Evolutionary conservation across 1,284 basidiomycete species (phyloP), one percentile per base, ranked within the genome.

Genomic region (Polyporus tsugae): DNA sequence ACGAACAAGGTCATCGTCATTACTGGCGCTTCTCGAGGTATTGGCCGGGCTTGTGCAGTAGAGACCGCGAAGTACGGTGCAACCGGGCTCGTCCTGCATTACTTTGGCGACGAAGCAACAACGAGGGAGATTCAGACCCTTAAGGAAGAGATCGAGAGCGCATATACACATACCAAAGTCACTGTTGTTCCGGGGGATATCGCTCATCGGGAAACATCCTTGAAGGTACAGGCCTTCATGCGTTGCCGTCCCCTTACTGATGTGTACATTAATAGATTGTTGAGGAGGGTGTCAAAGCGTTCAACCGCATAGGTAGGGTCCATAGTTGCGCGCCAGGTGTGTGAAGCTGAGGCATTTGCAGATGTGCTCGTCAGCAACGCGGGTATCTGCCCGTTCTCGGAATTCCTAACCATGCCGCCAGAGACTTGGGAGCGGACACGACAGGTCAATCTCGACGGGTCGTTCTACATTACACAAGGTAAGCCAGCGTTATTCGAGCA

Each of bases 331-430:
- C 6, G 9, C 22, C 4, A 9, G 17, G 7, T 7, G 19, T 39
- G 19, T 7, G 42, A 4, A 10, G 29, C 33, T 36, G 49, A 29
- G 13, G 2, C 19, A 29, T 10, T 65, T 22, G 33, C 44, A 83
- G 83, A 89, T 75, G 85, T 87, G 4, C 83, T 88, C 19, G 83
- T 88, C 73, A 91, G 90, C 72, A 94, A 94, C 79, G 92, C 92
- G 25, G 92, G 93, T 11, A 94, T 94, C 69, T 95, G 94, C 75
- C 92, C 92, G 0, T 94, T 95, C 79, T 87, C 91, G 66, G 87
- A 92, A 55, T 94, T 95, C 78, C 82, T 95, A 73, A 88, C 87
- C n/a, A 91, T 94, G 87, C 88, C 91, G 4, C 84, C 88, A 66
- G 82, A 86, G 7, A 86, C 87, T 41, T 94, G 91, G 91, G 87